Base-by-base conservation (phyloP, 768 basidiomycete genomes). In the Agrocybe praecox region DNA sequence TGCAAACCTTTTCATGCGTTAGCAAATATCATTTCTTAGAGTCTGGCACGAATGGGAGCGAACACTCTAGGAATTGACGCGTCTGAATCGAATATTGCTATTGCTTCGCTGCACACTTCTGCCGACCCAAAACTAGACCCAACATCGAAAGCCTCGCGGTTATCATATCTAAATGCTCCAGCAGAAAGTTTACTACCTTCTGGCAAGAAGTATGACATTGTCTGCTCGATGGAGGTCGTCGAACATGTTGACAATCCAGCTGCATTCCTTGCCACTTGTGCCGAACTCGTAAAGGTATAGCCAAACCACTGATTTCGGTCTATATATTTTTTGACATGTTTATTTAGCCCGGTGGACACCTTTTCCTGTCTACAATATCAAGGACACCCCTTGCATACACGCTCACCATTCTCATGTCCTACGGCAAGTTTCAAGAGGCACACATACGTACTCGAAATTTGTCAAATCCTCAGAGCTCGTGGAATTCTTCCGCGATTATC, bases 151-250 rank as follows among this genome's bases (percentile, higher is more conserved):
- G 67, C 58, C 23, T 61, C 64, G 11, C 49, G 73, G 42, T 76
- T 96, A 22, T 71, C 76, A 0, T 98, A 98, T 73, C 73, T 83
- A 8, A 86, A 92, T 64, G 79, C 83, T 0, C 78, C 90, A 0
- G 93, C 90, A 0, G 95, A 98, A 67, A 79, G 79, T 0, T 80
- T 99, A 3, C 72, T 92, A 24, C 67, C 79, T 11, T 85, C 86
- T 5, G 69, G 81, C 14, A 80, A 79, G 62, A 84, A 84, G 50
- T 98, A 89, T 67, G 96, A 98, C 69, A 83, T 95, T 18, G 95
- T 99, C 14, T 97, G 94, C 68, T 91, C 95, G 10, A 93, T 98
- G 93, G 97, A 99, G 71, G 96, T 99, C 8, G 69, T 99, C 26
- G 97, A 99, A 74, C 97, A 99, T 67, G 97, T 99, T 49, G 92